Percentiles rank a stretch among this genome's conserved stretches.
Conservation (phyloP, 768 basidiomycete genomes). For the Cyclocybe cylindracea region DNA sequence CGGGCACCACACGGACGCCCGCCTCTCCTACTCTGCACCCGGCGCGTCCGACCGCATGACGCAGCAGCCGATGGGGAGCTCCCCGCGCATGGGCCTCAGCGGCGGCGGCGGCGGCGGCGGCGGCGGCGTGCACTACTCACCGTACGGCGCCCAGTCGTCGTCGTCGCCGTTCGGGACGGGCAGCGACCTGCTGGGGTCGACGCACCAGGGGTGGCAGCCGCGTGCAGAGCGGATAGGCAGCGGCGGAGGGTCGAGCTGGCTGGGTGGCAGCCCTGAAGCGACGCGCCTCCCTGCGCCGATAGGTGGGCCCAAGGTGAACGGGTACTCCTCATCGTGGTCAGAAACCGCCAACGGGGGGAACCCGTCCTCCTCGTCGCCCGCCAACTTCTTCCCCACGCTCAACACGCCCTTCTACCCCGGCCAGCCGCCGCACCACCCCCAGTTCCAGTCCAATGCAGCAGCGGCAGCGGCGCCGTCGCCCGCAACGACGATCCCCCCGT, state of each 20-base stretch:
- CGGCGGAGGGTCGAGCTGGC: slow-evolving; percentile 12
- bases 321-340: slow-evolving; percentile 19
- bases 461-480: slow-evolving; percentile 24
- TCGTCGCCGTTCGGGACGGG: slow-evolving; percentile 18
- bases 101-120: no score
- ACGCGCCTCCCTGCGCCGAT: neutral
- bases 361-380: slow-evolving; percentile 14
- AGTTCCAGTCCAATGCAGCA: slow-evolving; percentile 29
- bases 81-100: no score
- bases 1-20: slow-evolving; percentile 20
- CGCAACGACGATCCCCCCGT: slow-evolving; percentile 7
- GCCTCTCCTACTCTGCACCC: slow-evolving; percentile 20
- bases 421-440: slow-evolving; percentile 27
- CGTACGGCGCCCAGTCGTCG: slow-evolving; percentile 14
- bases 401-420: slow-evolving; percentile 58
- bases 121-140: slow-evolving; percentile 18
- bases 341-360: slow-evolving; percentile 14
- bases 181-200: neutral
- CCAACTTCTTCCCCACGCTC: slow-evolving; percentile 51
- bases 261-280: slow-evolving; percentile 4
- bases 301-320: slow-evolving; percentile 9
- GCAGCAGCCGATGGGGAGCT: slow-evolving; percentile 3
- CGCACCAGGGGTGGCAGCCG: slow-evolving; percentile 19
- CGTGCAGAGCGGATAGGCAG: slow-evolving; percentile 9
- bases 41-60: slow-evolving; percentile 16